Base-by-base conservation (phyloP, 208 protist species). In the Acanthamoeba lugdunensis region DNA sequence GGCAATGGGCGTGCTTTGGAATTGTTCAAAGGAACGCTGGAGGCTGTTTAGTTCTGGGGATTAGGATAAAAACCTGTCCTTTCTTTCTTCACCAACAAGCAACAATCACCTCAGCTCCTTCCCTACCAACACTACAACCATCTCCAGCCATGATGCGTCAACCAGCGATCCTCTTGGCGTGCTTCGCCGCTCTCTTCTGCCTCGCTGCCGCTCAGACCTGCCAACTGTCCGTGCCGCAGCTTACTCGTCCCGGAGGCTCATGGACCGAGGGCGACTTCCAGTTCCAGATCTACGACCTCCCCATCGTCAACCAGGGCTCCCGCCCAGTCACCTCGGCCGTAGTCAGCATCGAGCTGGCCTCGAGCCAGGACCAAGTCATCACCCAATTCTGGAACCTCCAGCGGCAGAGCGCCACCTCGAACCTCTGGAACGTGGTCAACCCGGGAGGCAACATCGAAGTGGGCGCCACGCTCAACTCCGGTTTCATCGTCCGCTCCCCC, bases 341-440 rank as follows among this genome's bases (percentile, higher is more conserved):
- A 28, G 37, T 75, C 28, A 3, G 11, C 67, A 37, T 75, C n/a
- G 25, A 75, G 2, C 0, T 8, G 28, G 28, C 30, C 28, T 7
- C 25, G n/a, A 25, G 18, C 67, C 28, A 28, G 25, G 0, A 75
- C 1, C 67, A 71, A 21, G 25, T 41, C 13, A 75, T 75, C 67
- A 41, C 25, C 67, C 25, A 25, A 28, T 75, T 75, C 67, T 75
- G 67, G 67, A 75, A 75, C 30, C 25, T 75, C 67, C n/a, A 75
- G 67, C 67, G 67, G 0, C 28, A 75, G 28, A 41, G 28, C 25
- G 67, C 67, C 30, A 37, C 25, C n/a, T 75, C 67, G 16, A 11
- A 14, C 30, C 28, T 75, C 28, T 75, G 37, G n/a, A 75, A 28
- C 13, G 67, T 75, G 16, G n/a, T 0, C 28, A 75, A 28, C 28